Conservation (phyloP, 2,329 filamentous ascomycete genomes). For the Aspergillus luchuensis region DNA sequence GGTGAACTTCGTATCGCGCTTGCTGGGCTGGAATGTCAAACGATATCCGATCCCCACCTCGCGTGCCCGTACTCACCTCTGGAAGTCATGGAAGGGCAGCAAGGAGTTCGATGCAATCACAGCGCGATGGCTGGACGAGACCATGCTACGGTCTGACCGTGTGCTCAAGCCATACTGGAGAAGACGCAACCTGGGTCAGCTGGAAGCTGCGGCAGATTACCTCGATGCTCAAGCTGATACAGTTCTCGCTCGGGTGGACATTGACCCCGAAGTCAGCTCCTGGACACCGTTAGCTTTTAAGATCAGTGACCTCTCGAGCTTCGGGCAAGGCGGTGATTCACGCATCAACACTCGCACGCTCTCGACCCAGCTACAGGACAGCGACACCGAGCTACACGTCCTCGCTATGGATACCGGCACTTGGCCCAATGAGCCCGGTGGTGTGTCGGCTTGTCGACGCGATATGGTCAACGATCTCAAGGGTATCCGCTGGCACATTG, state of each 20-base stretch:
- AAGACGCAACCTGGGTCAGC: conserved; percentile 44
- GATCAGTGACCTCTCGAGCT: conserved; percentile 53
- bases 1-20: conserved; percentile 30
- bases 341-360: conserved; percentile 51
- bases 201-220: conserved; percentile 45
- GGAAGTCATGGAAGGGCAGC: conserved; percentile 52
- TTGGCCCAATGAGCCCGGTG: conserved; percentile 55
- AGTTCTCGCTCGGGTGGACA: conserved; percentile 53
- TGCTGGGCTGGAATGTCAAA: conserved; percentile 34
- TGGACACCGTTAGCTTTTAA: conserved; percentile 55
- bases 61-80: conserved; percentile 50
- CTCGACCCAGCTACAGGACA: conserved; percentile 34
- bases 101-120: conserved; percentile 51
- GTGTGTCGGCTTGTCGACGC: conserved; percentile 57
- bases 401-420: conserved; percentile 55
- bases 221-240: conserved; percentile 50
- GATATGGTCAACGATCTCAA: conserved; percentile 57
- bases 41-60: conserved; percentile 47
- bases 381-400: conserved; percentile 54
- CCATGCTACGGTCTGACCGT: conserved; percentile 49
- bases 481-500: conserved; percentile 56
- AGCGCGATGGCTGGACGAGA: conserved; percentile 53
- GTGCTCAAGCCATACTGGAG: conserved; percentile 50
- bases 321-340: conserved; percentile 54
- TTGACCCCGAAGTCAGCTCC: conserved; percentile 53